Base-by-base conservation (phyloP, 2,329 filamentous ascomycete species). In the Curvularia hawaiiensis region DNA sequence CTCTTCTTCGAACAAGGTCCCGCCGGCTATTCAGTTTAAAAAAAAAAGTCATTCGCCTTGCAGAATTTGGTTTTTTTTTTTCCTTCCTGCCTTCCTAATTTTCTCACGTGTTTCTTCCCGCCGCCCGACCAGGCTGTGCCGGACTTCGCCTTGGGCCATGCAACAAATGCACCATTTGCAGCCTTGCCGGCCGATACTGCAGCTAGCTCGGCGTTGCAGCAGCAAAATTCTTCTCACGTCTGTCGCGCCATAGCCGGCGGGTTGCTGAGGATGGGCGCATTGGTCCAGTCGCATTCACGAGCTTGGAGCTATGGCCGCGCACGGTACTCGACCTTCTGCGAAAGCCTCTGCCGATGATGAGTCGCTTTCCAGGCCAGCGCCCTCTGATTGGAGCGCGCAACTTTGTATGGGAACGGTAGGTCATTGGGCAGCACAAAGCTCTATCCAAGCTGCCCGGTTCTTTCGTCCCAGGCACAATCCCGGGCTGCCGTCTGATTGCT, bases 351-450 rank as follows among this genome's bases (percentile, higher is more conserved):
- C 46, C 52, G 57, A 58, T 56, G 49, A 59, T 57, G 56, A 59
- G 53, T 52, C 52, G 56, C 28, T 31, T 33, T 39, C 41, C 33
- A 39, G n/a, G 43, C 35, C 39, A 50, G 35, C 49, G 35, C 16
- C 50, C 30, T 61, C 52, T 58, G 47, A 58, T 58, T 58, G 56
- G 56, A 55, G 56, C 52, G 56, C 52, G 38, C 47, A 55, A 50
- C 45, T 44, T 16, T 48, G 40, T 38, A 48, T 58, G 45, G 39
- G 41, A 45, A 43, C 52, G 26, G 44, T 43, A 60, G 55, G 58
- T 51, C 58, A 58, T 60, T 57, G 55, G 52, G 61, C 53, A 59
- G 53, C 47, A 54, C 55, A 44, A 47, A 61, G 50, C 49, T 55
- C 56, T 28, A 24, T 50, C 51, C 46, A 46, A 54, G 40, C 55